A percentile compares a stretch with the other conserved stretches of the same genome.
Evolutionary conservation across 2,329 filamentous ascomycete species (phyloP).

Genomic region (Cytospora leucostoma): DNA sequence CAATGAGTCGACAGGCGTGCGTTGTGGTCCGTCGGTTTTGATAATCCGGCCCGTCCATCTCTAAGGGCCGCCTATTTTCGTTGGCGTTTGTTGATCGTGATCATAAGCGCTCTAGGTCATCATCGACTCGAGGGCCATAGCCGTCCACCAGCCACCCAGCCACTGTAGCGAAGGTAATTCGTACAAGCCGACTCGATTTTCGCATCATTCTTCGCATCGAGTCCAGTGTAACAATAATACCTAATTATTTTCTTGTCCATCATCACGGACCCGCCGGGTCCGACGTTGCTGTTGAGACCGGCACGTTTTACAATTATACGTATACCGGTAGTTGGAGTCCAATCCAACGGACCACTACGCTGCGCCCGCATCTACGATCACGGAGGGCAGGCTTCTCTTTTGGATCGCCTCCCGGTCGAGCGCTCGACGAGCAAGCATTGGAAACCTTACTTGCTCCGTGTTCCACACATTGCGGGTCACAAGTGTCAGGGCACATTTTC

Average conservation of each 20-base stretch:
- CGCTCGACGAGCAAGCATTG: slow-evolving; percentile 8
- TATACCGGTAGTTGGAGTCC: neutral
- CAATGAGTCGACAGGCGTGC: slow-evolving; percentile 18
- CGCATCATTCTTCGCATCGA: slow-evolving; percentile 12
- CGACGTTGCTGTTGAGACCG: slow-evolving; percentile 6
- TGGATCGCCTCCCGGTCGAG: neutral
- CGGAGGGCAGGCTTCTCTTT: neutral
- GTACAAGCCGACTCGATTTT: neutral
- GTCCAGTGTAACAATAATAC: slow-evolving; percentile 15
- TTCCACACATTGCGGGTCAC: slow-evolving; percentile 23
- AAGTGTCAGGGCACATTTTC: neutral
- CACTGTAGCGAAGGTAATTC: neutral
- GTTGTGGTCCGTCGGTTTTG: slow-evolving; percentile 17
- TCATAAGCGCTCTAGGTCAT: slow-evolving; percentile 5
- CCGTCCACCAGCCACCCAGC: neutral
- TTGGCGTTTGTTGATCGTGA: slow-evolving; percentile 16
- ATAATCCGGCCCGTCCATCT: slow-evolving; percentile 11
- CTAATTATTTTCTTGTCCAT: slow-evolving; percentile 7
- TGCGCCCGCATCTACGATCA: neutral
- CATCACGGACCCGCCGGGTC: neutral
- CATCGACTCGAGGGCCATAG: neutral
- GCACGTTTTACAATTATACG: neutral
- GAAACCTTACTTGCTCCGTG: slow-evolving; percentile 16
- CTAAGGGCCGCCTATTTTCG: slow-evolving; percentile 22
- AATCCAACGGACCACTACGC: neutral